These are phyloP conservation scores for Viridothelium virens DNA, from an alignment of 495 filamentous ascomycete species.

Conservation along the genomic window DNA sequence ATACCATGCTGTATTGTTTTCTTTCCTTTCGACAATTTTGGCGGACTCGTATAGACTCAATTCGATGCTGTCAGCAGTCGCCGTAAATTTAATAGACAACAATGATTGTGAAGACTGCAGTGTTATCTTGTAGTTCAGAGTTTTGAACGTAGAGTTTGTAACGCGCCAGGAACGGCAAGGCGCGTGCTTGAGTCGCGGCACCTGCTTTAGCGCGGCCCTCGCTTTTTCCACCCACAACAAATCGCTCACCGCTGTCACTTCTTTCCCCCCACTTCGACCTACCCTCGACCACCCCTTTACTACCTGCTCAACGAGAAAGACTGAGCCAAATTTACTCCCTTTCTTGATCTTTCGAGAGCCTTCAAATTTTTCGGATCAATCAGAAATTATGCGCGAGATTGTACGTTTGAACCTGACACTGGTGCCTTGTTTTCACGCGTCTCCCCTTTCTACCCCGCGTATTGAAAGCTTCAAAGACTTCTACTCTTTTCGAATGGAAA, in stretches of 20 bases:
- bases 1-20: too few relatives aligned
- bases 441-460: conserved; percentile 31
- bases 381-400: conserved; percentile 38
- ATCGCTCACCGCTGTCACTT: conserved; percentile 13
- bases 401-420: conserved; percentile 28
- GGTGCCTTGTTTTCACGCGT: conserved; percentile 30
- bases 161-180: background rate
- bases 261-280: conserved; percentile 12
- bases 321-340: conserved; percentile 13
- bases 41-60: too few relatives aligned
- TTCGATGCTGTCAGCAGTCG: too few relatives aligned
- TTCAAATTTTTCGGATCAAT: conserved; percentile 10
- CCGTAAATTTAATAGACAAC: too few relatives aligned
- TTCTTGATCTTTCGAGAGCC: background rate
- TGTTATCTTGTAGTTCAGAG: background rate
- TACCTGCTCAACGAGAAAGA: background rate
- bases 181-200: background rate
- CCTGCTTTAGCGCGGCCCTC: conserved; percentile 32
- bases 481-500: conserved; percentile 9
- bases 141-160: background rate
- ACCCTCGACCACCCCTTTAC: background rate
- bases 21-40: too few relatives aligned
- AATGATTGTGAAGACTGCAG: too few relatives aligned
- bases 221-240: conserved; percentile 30
- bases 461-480: conserved; percentile 32